Evolutionary conservation across 371 early-diverging fungal genomes (phyloP), one percentile per base, ranked within the genome.

Genomic region (Dichotomocladium elegans): DNA sequence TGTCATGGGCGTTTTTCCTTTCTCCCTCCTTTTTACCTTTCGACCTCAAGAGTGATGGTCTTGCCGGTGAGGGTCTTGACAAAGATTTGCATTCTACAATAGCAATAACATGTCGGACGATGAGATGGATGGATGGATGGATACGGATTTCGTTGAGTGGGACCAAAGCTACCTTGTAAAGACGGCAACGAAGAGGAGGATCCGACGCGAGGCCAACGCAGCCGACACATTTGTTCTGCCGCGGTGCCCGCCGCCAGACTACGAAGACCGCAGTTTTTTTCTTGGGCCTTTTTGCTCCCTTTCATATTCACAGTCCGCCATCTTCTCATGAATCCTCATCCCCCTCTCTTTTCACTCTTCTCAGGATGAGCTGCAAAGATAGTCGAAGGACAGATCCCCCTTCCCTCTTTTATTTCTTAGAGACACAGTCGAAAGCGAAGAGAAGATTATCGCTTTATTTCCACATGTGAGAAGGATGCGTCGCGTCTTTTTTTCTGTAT

Each of bases 11-110:
- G 25, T 87, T 79, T 19, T n/a, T 26, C 30, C 19, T 19, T 47
- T 17, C 4, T 29, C 12, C 6, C 9, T 29, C 14, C 10, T 27
- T 44, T 28, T 21, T 82, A 62, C 51, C 87, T 79, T 85, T 75
- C 96, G 57, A 98, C 98, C 79, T 98, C 98, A 56, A 98, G 90
- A 57, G 95, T 92, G 69, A 93, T 93, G 71, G 94, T 93, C 82
- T 90, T 91, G 63, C 93, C 92, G 57, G 90, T 91, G 56, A 88
- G 82, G 58, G 89, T 91, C 85, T 91, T 93, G 62, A 93, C 92
- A 68, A 89, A 91, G 66, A 89, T 90, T 68, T 91, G 89, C 90
- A 77, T 77, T 48, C 58, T 46, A 58, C 10, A 33, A 9, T 46
- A 52, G 31, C n/a, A 34, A 53, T 29, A 24, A 26, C 15, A 27